Base-by-base conservation (phyloP, 495 filamentous ascomycete genomes). In the Rhypophila decipiens region DNA sequence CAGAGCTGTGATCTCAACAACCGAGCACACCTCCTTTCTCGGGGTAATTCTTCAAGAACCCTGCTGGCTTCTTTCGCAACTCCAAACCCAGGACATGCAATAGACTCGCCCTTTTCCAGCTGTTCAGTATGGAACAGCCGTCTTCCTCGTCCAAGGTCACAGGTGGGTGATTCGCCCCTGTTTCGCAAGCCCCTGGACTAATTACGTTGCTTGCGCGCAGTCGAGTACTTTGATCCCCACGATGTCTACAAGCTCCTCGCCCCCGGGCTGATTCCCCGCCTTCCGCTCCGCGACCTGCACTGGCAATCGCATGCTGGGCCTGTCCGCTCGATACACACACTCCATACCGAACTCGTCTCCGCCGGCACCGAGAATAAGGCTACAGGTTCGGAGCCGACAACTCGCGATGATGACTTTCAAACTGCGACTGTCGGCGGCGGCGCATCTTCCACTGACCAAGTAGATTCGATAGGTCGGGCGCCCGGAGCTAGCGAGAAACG, bases 261-360 rank as follows among this genome's bases (percentile, higher is more conserved):
- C 9, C 73, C 84, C 1, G 75, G 88, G 47, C 74, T 97, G 47
- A 77, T 85, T 37, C 69, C 83, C 40, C 84, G 88, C 35, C 76
- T 98, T 3, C 93, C 93, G 10, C 74, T 98, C n/a, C 84, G 82
- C 44, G 91, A 96, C 61, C 82, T 98, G 38, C 86, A 96, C 61
- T 98, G 93, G 93, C 93, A 95, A 64, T 95, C 94, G 5, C 85
- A 93, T 39, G 83, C 83, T 21, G 84, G 93, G 9, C 91, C 94
- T 9, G 71, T 95, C 33, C 83, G 93, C 41, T 95, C 91, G 21
- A 97, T 98, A 64, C 83, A 85, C 59, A 88, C 89, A 38, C 79
- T 98, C 33, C 88, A 95, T 57, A 79, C 96, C 57, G 89, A 94
- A 39, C 82, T 97, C 49, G 72, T 89, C 11, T 82, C 85, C 2